These are phyloP conservation scores for Stephanodiscus minutulus DNA, from an alignment of 108 stramenopile genomes.

Conservation along the genomic window DNA sequence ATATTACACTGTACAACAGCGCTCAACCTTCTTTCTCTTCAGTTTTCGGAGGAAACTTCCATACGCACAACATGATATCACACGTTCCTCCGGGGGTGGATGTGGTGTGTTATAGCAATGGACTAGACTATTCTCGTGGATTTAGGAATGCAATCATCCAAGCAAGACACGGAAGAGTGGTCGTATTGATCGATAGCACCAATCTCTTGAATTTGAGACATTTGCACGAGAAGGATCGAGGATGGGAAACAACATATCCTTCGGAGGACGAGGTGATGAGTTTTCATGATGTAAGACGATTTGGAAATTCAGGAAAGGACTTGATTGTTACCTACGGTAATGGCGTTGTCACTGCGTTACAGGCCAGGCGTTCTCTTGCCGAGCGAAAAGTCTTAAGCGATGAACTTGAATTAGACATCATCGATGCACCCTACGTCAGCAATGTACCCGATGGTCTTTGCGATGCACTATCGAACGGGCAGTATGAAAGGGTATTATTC, in stretches of 20 bases:
- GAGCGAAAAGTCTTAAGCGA: conserved; percentile 27
- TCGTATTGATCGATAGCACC: conserved; percentile 81
- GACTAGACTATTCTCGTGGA: conserved; percentile 77
- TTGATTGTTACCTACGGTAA: conserved; percentile 86
- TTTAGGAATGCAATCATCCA: conserved; percentile 80
- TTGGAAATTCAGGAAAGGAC: conserved; percentile 47
- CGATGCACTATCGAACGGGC: conserved; percentile 20
- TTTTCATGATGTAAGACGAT: conserved; percentile 65
- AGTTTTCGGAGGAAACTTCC: conserved; percentile 62
- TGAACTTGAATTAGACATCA: conserved; percentile 65
- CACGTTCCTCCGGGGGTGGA: conserved; percentile 89
- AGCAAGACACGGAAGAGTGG: conserved; percentile 70
- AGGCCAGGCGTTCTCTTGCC: conserved; percentile 53
- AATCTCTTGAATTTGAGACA: conserved; percentile 78
- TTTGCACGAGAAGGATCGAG: conserved; percentile 66
- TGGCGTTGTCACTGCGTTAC: conserved; percentile 79
- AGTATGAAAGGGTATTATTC: conserved; percentile 71
- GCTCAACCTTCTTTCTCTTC: not conserved
- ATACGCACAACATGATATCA: conserved; percentile 81
- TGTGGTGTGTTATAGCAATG: conserved; percentile 84
- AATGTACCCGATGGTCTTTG: conserved; percentile 61
- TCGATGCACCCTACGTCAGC: conserved; percentile 82
- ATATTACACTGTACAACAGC: not conserved
- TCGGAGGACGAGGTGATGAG: conserved; percentile 44
- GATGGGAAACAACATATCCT: conserved; percentile 72